Evolutionary conservation across 192 early-diverging fungal species (phyloP).

Genomic region (Allomyces javanicus): DNA sequence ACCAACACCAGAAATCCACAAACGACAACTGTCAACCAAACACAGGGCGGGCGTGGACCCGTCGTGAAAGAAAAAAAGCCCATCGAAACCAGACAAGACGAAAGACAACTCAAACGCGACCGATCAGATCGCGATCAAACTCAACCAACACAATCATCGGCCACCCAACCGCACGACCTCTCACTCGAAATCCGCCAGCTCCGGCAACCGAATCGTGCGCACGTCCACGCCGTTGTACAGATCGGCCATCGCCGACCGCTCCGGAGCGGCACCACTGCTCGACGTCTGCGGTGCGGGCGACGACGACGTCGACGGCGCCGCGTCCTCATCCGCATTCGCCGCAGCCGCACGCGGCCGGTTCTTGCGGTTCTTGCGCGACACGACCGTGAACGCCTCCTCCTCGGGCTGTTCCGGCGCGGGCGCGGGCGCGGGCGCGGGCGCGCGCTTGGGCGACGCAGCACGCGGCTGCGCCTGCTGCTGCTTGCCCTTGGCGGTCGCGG

Average conservation of each 20-base stretch:
- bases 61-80: too few relatives aligned
- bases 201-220: background rate
- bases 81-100: too few relatives aligned
- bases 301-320: background rate
- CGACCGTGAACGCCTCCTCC: background rate
- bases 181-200: background rate
- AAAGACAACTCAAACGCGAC: too few relatives aligned
- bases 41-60: too few relatives aligned
- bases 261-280: background rate
- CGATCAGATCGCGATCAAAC: too few relatives aligned
- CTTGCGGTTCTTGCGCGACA: background rate
- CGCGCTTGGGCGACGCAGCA: background rate
- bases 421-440: background rate
- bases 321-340: background rate
- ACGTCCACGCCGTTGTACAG: background rate
- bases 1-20: too few relatives aligned
- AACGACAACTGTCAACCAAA: too few relatives aligned
- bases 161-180: background rate
- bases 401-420: background rate
- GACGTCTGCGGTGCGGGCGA: background rate
- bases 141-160: too few relatives aligned
- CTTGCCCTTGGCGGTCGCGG: background rate
- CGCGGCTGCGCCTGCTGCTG: background rate
- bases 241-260: background rate
- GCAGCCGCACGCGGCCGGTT: background rate